Evolutionary conservation across 176 grass and related monocot species (phyloP), one percentile per base, ranked within the genome.

Genomic region (Eragrostis curvula): DNA sequence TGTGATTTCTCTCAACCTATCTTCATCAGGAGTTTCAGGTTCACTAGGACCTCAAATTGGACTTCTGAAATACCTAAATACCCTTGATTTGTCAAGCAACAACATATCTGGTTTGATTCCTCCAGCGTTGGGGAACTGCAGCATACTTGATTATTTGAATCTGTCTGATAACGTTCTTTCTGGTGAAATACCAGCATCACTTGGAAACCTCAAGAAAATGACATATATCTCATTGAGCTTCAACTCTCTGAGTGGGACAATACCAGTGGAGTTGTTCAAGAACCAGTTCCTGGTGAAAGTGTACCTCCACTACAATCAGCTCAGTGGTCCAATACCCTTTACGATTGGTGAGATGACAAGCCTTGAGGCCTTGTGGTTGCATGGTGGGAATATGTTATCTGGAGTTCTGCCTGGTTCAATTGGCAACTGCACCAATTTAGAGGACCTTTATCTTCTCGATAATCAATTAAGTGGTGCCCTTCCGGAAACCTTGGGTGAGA

Each of bases 381-480:
- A 23, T 18, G 32, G 32, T 36, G 5, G 13, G 8, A 97, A 97
- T 71, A 77, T 59, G 46, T 39, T 97, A 10, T 85, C 87, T 24
- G 92, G 95, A 67, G 53, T 71, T 72, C 42, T 97, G 68, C 92
- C 92, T 0, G 73, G 50, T 83, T 97, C 92, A 55, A 83, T 94
- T 65, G 80, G 87, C 43, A 94, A 94, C 71, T 94, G 87, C 76
- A 83, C 68, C 27, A 83, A 83, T 60, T 70, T 97, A 56, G 92
- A 94, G 86, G 81, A 81, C 2, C 68, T 97, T 32, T 75, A 55
- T 79, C 75, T 97, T 9, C 49, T 20, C 0, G 0, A 83, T 64
- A 97, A 97, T 91, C 89, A 60, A 56, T 70, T 97, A 42, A 92
- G 66, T 3, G 95, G 95, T 17, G 72, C 25, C 70, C 79, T 97